phyloP scores from a whole-genome alignment of 2,329 filamentous ascomycete species.

The Colletotrichum caudatum region DNA sequence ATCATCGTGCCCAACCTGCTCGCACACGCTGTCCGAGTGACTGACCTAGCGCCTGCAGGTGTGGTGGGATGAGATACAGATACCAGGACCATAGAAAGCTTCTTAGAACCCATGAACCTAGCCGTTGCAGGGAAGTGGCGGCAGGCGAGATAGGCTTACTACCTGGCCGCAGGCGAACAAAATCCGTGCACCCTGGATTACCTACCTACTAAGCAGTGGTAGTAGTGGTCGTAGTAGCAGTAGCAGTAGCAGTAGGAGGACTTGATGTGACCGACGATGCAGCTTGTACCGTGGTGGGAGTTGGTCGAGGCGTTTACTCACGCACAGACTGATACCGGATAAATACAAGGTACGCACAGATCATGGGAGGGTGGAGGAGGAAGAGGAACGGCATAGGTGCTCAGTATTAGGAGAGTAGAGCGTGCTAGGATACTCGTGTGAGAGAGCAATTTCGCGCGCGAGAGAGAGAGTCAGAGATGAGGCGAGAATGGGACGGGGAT shows the following conservation, averaged over 20 bases:
- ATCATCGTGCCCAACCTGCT: constrained; percentile 22
- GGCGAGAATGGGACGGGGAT: not conserved
- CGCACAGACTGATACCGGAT: constrained; percentile 5
- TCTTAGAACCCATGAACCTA: constrained; percentile 39
- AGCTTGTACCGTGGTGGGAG: constrained; percentile 1
- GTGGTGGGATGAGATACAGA: constrained; percentile 37
- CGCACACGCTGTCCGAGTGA: constrained; percentile 24
- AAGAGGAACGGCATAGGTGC: not conserved
- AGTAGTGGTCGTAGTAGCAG: too few relatives aligned
- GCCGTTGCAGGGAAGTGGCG: constrained; percentile 20
- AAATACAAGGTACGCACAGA: not conserved
- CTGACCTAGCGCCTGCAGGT: constrained; percentile 36
- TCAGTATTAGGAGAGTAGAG: not conserved
- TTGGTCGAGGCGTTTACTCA: not conserved
- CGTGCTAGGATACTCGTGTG: constrained; percentile 4
- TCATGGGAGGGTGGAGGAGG: not conserved
- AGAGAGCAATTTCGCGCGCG: not conserved
- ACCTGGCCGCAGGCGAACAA: constrained; percentile 11
- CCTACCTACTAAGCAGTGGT: too few relatives aligned
- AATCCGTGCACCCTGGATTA: constrained; percentile 13
- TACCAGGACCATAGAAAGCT: constrained; percentile 37
- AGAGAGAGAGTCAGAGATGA: not conserved
- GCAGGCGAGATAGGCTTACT: constrained; percentile 17
- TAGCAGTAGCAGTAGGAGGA: too few relatives aligned
- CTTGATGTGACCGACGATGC: constrained; percentile 3